Conservation (phyloP, 2,329 filamentous ascomycete genomes). For the Diaporthe sp. region DNA sequence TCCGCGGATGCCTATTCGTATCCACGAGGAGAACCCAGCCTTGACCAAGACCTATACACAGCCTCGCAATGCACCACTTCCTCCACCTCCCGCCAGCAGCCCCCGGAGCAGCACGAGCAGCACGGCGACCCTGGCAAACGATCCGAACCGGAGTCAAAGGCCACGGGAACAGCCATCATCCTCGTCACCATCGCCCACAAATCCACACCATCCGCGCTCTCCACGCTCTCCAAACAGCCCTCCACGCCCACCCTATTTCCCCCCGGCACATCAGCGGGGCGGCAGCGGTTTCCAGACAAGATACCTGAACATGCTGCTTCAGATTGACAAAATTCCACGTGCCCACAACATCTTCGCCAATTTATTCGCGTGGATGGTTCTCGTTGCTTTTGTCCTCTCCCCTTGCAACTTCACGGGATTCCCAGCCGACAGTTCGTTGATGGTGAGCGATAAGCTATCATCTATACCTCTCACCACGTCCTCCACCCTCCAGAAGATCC, state of each 20-base stretch:
- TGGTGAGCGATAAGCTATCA: constrained; percentile 14
- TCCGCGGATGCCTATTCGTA: constrained; percentile 34
- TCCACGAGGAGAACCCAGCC: constrained; percentile 33
- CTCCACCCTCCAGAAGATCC: constrained; percentile 25
- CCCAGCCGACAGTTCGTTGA: constrained; percentile 15
- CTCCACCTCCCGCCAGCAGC: constrained; percentile 32
- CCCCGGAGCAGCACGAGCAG: constrained; percentile 37
- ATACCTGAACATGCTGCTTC: constrained; percentile 63
- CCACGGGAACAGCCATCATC: background rate
- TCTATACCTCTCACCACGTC: constrained; percentile 23
- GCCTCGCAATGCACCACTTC: constrained; percentile 39
- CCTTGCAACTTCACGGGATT: constrained; percentile 64
- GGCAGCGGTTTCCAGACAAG: constrained; percentile 46
- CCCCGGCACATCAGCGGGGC: constrained; percentile 29
- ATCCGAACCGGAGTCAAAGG: constrained; percentile 3
- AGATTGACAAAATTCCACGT: constrained; percentile 60
- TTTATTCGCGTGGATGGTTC: constrained; percentile 63
- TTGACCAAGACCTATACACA: constrained; percentile 39
- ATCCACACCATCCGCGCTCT: constrained; percentile 16
- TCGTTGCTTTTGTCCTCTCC: constrained; percentile 67
- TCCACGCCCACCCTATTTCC: background rate
- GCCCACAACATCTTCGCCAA: constrained; percentile 63
- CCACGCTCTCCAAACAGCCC: constrained; percentile 7
- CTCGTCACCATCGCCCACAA: constrained; percentile 1
- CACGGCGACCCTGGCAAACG: constrained; percentile 26